Percentiles rank a stretch among this genome's conserved stretches.
phyloP scores from a whole-genome alignment of 2,329 filamentous ascomycete species.

The Rosellinia necatrix region DNA sequence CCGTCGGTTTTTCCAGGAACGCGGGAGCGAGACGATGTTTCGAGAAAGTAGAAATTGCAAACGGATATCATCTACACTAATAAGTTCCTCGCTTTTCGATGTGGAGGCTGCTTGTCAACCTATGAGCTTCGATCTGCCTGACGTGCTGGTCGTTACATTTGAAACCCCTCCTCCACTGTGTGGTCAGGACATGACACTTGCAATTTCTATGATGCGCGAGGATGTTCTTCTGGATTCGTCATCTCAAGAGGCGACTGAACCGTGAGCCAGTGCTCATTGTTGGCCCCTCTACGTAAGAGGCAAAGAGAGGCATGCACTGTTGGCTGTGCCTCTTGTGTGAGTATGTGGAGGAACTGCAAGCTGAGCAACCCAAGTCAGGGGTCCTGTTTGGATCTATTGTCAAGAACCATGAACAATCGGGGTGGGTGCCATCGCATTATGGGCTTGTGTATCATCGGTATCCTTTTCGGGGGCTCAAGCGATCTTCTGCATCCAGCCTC shows the following conservation, averaged over 20 bases:
- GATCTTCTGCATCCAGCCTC: conserved; percentile 11
- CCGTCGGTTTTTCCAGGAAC: not conserved
- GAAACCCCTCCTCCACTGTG: conserved; percentile 9
- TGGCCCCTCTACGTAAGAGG: not conserved
- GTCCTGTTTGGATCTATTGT: conserved; percentile 14
- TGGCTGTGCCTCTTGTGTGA: conserved; percentile 12
- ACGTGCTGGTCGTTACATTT: conserved; percentile 6
- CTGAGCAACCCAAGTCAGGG: conserved; percentile 15
- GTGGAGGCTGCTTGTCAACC: not conserved
- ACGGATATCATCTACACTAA: not conserved
- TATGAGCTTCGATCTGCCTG: conserved; percentile 5
- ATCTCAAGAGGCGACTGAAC: conserved; percentile 2
- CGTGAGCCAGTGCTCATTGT: conserved; percentile 6
- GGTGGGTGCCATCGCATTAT: conserved; percentile 17
- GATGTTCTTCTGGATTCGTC: not conserved
- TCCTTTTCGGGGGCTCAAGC: not conserved
- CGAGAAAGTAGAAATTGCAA: not conserved
- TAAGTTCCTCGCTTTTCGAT: conserved; percentile 2
- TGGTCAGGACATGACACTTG: conserved; percentile 20
- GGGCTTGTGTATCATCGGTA: conserved; percentile 11
- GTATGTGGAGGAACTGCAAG: conserved; percentile 18
- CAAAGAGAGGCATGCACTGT: conserved; percentile 18
- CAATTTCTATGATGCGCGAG: not conserved
- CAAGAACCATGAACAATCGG: conserved; percentile 14
- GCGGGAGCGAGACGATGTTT: not conserved